These are phyloP conservation scores for Penicillium samsonianum DNA, from an alignment of 495 filamentous ascomycete species.

Conservation along the genomic window DNA sequence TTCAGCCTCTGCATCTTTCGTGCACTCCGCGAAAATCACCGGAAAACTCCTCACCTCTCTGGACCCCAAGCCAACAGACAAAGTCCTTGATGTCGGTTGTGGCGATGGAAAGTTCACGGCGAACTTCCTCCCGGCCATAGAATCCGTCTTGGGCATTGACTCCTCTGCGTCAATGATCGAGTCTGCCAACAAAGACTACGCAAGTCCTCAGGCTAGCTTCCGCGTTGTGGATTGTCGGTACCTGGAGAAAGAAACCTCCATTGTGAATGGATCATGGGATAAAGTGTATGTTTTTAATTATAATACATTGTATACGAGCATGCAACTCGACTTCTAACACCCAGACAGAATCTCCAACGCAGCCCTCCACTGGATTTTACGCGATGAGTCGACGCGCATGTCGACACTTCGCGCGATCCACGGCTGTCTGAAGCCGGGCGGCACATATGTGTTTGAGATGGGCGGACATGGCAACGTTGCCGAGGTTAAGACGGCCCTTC, in stretches of 20 bases:
- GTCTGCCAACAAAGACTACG: constrained; percentile 47
- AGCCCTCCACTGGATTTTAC: constrained; percentile 77
- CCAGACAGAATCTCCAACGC: constrained; percentile 64
- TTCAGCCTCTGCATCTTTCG: constrained; percentile 67
- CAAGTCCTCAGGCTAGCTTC: constrained; percentile 35
- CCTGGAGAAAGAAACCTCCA: constrained; percentile 30
- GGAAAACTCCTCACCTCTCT: constrained; percentile 66
- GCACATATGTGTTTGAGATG: constrained; percentile 69
- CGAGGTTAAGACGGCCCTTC: constrained; percentile 62
- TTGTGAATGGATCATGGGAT: constrained; percentile 47
- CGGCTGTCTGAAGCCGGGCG: constrained; percentile 55
- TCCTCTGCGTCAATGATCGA: constrained; percentile 65
- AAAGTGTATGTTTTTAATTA: constrained; percentile 48
- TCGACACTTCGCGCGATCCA: constrained; percentile 47
- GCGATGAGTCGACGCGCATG: constrained; percentile 37
- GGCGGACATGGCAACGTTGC: constrained; percentile 70
- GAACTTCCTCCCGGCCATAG: constrained; percentile 48
- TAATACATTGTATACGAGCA: background rate
- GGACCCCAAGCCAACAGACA: constrained; percentile 57
- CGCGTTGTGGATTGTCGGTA: constrained; percentile 49
- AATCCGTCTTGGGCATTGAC: constrained; percentile 64
- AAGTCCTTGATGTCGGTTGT: constrained; percentile 73
- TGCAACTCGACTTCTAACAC: background rate
- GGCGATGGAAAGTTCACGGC: constrained; percentile 70
- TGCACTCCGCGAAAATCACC: constrained; percentile 60